Percentiles rank a stretch among this genome's conserved stretches.
Conservation (phyloP, 2,329 filamentous ascomycete species). For the Akanthomyces lecanii region DNA sequence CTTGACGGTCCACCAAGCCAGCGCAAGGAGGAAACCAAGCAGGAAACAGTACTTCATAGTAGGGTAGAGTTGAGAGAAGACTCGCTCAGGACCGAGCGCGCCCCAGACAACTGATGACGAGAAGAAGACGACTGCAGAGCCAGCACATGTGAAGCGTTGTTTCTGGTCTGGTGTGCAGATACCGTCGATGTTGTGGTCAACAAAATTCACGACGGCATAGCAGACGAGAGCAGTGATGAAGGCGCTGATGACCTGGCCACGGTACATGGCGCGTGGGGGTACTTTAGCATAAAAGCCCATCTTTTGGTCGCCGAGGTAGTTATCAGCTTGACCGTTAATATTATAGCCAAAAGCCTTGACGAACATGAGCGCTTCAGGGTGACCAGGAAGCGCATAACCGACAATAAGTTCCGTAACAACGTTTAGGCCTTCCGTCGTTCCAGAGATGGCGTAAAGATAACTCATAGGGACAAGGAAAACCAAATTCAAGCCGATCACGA, state of each 20-base stretch:
- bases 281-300: slow-evolving; percentile 33
- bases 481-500: slow-evolving; percentile 33
- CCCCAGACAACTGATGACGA: slow-evolving; percentile 30
- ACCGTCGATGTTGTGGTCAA: slow-evolving; percentile 30
- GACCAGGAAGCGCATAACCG: slow-evolving; percentile 30
- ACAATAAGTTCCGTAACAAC: slow-evolving; percentile 42
- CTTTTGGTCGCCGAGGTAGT: slow-evolving; percentile 34
- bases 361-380: slow-evolving; percentile 44
- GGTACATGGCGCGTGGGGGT: slow-evolving; percentile 31
- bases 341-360: slow-evolving; percentile 51
- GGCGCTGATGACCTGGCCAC: slow-evolving; percentile 40
- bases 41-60: slow-evolving; percentile 19
- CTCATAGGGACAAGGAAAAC: slow-evolving; percentile 39
- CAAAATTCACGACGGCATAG: slow-evolving; percentile 36
- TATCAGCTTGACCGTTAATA: slow-evolving; percentile 39
- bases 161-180: slow-evolving; percentile 29
- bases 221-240: slow-evolving; percentile 37
- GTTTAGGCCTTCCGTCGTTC: slow-evolving; percentile 42
- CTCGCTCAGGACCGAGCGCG: slow-evolving; percentile 27
- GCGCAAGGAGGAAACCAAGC: slow-evolving; percentile 26
- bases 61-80: slow-evolving; percentile 30
- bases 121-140: slow-evolving; percentile 32
- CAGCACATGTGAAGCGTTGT: slow-evolving; percentile 31
- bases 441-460: slow-evolving; percentile 39
- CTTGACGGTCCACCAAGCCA: slow-evolving; percentile 55